Evolutionary conservation across 176 grass and related monocot species (phyloP), one percentile per base, ranked within the genome.

Genomic region (Dactylis glomerata): DNA sequence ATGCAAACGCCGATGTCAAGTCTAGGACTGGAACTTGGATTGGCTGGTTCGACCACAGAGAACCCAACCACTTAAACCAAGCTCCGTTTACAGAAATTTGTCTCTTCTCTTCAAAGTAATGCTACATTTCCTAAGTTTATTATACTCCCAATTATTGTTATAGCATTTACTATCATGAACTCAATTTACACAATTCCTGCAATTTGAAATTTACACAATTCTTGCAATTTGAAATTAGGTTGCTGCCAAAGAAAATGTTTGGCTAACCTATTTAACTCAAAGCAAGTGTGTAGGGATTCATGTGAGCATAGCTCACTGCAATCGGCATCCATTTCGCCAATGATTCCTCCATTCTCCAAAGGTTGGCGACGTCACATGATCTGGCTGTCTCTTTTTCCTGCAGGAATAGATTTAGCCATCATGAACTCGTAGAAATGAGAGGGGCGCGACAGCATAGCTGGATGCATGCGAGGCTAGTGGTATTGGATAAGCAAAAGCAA

Each of bases 331-430:
- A 80, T 89, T 73, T 80, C 2, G 49, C 38, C 75, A 81, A 85
- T 81, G 69, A 68, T 76, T 73, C 77, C 22, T 77, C 51, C 38
- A 68, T 59, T 59, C 24, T 59, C 57, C 3, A 59, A 76, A 69
- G 58, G 59, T 59, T 51, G 59, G 77, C 28, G 20, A 56, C n/a
- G n/a, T 75, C 68, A 67, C 10, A 67, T 74, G 63, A 89, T 85
- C 76, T 85, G 69, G 87, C 77, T 55, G 8, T 80, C 82, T 5
- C 82, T 89, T 89, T 89, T 81, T 31, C 77, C 77, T 23, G 69
- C 82, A 51, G 16, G 59, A 89, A 81, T 36, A 89, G 69, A 89
- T 85, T 69, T 89, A 57, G 77, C 69, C 82, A 85, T 89, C 59
- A 89, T 85, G 49, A 61, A 10, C 61, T 32, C 28, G 37, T 8